Base-by-base conservation (phyloP, 495 filamentous ascomycete genomes). In the Annulohypoxylon moriforme region DNA sequence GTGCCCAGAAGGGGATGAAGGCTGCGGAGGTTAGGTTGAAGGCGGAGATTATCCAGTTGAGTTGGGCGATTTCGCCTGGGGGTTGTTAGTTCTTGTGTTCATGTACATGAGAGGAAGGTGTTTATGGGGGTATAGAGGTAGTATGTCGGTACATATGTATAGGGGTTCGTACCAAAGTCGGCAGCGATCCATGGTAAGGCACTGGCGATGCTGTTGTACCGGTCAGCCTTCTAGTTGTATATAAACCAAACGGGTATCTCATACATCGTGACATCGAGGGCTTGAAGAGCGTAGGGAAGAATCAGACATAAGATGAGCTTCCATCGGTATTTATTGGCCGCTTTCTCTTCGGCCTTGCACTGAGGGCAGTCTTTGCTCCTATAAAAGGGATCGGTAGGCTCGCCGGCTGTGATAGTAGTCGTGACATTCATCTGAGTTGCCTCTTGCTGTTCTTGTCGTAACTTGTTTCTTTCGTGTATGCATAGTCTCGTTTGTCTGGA, bases 41-140 rank as follows among this genome's bases (percentile, higher is more conserved):
- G 16, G 87, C 79, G 0, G 88, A 86, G 53, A 90, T 83, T 71
- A 90, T 89, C 88, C 88, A 90, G 71, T 89, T 90, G 7, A 89
- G 78, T 66, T 89, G 84, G 16, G 80, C 76, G 31, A 89, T 77
- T 69, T 87, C 74, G 63, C 84, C 87, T 88, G 50, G 22, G 22
- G 31, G 2, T 20, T 33, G 63, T 67, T 38, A 69, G 64, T 57
- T 20, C 46, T 8, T 49, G 36, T 14, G 22, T 16, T 40, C 10
- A n/a, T 46, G 6, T 38, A 11, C 6, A 36, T 14, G 22, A 18
- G 36, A 13, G 11, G 57, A 0, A 50, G 42, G 52, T 16, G 14
- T 8, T 25, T 1, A 25, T 25, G 18, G 16, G 22, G 36, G 10
- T 33, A 33, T 33, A n/a, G n/a, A n/a, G 31, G 6, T 10, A 11